These are phyloP conservation scores for Phytophthora citrophthora DNA, from an alignment of 352 stramenopile genomes.

Conservation along the genomic window DNA sequence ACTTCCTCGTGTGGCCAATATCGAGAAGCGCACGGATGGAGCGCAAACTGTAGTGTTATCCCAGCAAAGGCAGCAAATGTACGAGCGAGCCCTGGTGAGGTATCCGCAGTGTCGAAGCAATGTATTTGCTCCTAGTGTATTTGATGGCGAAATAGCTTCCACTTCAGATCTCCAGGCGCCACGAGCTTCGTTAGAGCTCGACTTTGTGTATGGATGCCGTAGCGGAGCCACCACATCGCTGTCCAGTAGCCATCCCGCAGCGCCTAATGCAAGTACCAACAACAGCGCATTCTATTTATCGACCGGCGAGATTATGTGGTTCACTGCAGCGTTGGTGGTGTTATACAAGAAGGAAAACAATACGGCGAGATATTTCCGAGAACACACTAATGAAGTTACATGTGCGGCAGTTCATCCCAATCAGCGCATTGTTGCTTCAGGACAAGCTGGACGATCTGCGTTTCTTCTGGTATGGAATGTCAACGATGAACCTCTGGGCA, in stretches of 20 bases:
- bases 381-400: constrained; percentile 69
- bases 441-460: constrained; percentile 60
- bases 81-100: constrained; percentile 62
- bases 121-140: constrained; percentile 63
- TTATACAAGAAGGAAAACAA: constrained; percentile 64
- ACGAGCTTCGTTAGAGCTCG: constrained; percentile 51
- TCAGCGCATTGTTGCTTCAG: constrained; percentile 61
- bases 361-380: constrained; percentile 61
- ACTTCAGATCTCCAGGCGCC: constrained; percentile 29
- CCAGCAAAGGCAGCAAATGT: constrained; percentile 71
- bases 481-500: constrained; percentile 61
- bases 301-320: constrained; percentile 71
- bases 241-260: constrained; percentile 30
- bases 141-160: constrained; percentile 33
- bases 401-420: constrained; percentile 66
- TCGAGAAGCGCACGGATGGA: constrained; percentile 63
- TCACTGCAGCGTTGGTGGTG: constrained; percentile 59
- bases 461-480: constrained; percentile 74
- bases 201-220: constrained; percentile 70
- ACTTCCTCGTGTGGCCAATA: constrained; percentile 71
- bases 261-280: constrained; percentile 43
- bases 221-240: constrained; percentile 35
- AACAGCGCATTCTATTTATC: constrained; percentile 63
- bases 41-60: constrained; percentile 46
- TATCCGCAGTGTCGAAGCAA: constrained; percentile 77